phyloP scores from a whole-genome alignment of 2,329 filamentous ascomycete species.

The Mariannaea elegans region DNA sequence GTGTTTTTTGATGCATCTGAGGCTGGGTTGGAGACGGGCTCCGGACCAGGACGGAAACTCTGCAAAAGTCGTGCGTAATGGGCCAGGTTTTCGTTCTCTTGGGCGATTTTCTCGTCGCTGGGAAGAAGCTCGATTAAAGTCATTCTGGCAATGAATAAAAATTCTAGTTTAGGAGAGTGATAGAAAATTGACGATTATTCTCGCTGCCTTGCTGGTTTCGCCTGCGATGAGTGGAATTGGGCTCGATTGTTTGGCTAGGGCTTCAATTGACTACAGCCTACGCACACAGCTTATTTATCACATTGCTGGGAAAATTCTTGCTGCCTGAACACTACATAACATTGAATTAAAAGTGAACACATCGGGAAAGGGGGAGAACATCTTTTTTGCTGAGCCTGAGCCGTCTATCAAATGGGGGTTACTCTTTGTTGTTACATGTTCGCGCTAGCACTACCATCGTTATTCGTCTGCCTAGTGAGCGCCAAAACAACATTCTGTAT shows the following conservation, averaged over 20 bases:
- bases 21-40: constrained; percentile 18
- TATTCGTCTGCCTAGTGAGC: constrained; percentile 1
- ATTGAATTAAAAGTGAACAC: background rate
- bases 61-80: constrained; percentile 42
- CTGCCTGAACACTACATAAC: background rate
- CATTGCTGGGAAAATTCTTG: background rate
- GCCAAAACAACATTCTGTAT: background rate
- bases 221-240: no score
- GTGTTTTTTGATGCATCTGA: constrained; percentile 37
- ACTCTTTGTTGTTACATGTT: background rate
- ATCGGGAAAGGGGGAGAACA: no score
- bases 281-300: background rate
- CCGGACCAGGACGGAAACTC: constrained; percentile 32
- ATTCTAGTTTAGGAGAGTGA: background rate
- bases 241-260: no score
- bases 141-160: background rate
- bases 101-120: constrained; percentile 31
- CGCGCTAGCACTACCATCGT: background rate
- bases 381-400: background rate
- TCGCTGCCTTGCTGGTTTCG: no score
- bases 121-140: background rate
- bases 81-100: constrained; percentile 41
- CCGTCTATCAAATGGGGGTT: background rate
- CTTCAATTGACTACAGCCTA: background rate
- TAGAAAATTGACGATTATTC: no score